Conservation (phyloP, 306 rosid genomes). For the Acacia crassicarpa region DNA sequence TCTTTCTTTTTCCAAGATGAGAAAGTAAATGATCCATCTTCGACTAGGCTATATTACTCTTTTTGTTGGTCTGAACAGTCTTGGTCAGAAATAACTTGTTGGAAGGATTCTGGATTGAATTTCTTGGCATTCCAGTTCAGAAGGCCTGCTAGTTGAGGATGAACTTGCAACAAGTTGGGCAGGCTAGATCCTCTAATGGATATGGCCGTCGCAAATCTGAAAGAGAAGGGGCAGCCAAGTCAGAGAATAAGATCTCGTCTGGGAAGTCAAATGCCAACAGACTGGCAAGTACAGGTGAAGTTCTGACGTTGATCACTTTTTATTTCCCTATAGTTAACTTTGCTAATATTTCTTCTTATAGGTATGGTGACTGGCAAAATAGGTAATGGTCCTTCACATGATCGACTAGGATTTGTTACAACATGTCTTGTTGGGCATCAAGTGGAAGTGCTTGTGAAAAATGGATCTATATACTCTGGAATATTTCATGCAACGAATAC, state of each 20-base stretch:
- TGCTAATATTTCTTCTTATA: slow-evolving; percentile 36
- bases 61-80: not conserved
- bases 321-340: slow-evolving; percentile 10
- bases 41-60: not conserved
- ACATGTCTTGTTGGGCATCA: slow-evolving; percentile 84
- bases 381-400: slow-evolving; percentile 69
- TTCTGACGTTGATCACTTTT: slow-evolving; percentile 23
- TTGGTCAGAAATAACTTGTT: not conserved
- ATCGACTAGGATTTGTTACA: slow-evolving; percentile 69
- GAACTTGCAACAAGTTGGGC: slow-evolving; percentile 69
- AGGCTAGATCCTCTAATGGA: slow-evolving; percentile 79
- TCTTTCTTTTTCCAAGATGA: not conserved
- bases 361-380: slow-evolving; percentile 56
- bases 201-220: slow-evolving; percentile 82
- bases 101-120: slow-evolving; percentile 15
- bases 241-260: slow-evolving; percentile 57
- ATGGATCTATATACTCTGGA: slow-evolving; percentile 88
- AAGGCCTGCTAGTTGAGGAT: slow-evolving; percentile 60
- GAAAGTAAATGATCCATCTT: not conserved
- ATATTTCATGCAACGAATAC: slow-evolving; percentile 79
- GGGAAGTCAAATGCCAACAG: slow-evolving; percentile 67
- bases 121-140: slow-evolving; percentile 38
- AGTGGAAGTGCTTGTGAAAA: slow-evolving; percentile 90
- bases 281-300: slow-evolving; percentile 55
- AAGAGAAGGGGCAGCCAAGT: slow-evolving; percentile 62